Percentiles rank a stretch among this genome's conserved stretches.
These are phyloP conservation scores for Nymphaea thermarum DNA, from an alignment of 164 flowering plant genomes.

Conservation along the genomic window DNA sequence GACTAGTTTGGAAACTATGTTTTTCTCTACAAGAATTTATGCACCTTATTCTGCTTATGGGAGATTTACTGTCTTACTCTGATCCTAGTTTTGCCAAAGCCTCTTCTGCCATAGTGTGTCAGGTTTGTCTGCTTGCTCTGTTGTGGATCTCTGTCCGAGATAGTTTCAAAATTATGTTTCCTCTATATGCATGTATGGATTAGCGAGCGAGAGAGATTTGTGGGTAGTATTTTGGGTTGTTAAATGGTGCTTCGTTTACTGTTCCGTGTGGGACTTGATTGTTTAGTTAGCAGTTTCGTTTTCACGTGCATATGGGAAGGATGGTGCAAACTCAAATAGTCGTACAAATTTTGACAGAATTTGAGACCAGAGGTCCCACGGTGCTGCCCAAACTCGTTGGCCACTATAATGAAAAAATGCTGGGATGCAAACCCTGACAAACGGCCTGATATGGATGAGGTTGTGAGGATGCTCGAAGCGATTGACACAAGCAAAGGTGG, in stretches of 20 bases:
- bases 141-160: too few relatives aligned
- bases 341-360: slow-evolving; percentile 9
- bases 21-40: too few relatives aligned
- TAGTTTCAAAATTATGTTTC: too few relatives aligned
- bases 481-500: slow-evolving; percentile 88
- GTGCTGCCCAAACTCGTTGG: slow-evolving; percentile 75
- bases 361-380: slow-evolving; percentile 75
- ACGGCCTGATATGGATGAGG: slow-evolving; percentile 85
- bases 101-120: slow-evolving; percentile 80
- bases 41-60: slow-evolving; percentile 58
- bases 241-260: too few relatives aligned
- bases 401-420: slow-evolving; percentile 63
- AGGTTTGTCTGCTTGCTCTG: slow-evolving; percentile 31
- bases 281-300: too few relatives aligned
- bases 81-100: slow-evolving; percentile 82
- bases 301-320: too few relatives aligned
- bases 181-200: too few relatives aligned
- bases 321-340: too few relatives aligned
- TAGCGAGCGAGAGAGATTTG: too few relatives aligned
- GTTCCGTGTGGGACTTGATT: too few relatives aligned
- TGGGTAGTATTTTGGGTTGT: too few relatives aligned
- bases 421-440: slow-evolving; percentile 75
- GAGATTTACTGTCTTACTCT: slow-evolving; percentile 83
- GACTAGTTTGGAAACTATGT: too few relatives aligned
- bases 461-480: slow-evolving; percentile 67